Evolutionary conservation across 2,329 filamentous ascomycete genomes (phyloP), one percentile per base, ranked within the genome.

Genomic region (Pseudomassariella vexata): DNA sequence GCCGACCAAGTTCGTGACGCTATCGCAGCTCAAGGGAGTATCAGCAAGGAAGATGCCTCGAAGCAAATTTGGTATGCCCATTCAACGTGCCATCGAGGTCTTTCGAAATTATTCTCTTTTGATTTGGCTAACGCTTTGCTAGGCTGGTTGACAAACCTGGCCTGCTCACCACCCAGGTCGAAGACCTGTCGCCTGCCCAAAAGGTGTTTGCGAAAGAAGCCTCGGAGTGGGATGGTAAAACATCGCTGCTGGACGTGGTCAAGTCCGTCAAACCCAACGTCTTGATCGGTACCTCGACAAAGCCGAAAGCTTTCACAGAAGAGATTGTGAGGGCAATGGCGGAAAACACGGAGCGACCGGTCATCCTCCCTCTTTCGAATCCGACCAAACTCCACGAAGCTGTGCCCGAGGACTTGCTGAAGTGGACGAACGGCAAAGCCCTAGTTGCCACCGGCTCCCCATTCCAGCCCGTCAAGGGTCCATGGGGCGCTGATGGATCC

Each of bases 331-430:
- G 70, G 27, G 83, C 83, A 45, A 94, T 94, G 86, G 77, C 81
- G 2, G 66, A 70, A 21, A 74, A 88, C 46, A 74, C 82, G 3
- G 68, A 82, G 0, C 70, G 81, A 1, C 87, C 87, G n/a, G 76
- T 86, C 33, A 70, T 87, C 36, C 77, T 94, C 38, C 88, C 88
- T 0, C 71, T 94, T 2, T 90, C 83, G 3, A 94, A 94, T 55
- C 88, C 88, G 0, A 95, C 87, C 0, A 68, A 76, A 2, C 72
- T 94, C 0, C 86, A 94, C 52, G 88, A 94, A 57, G 88, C 86
- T 2, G 73, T 79, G 6, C 88, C 88, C 0, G 63, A 75, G 11
- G 85, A 94, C 52, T 62, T 95, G 15, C 77, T 82, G 34, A 57
- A 74, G 3, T 94, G 87, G 88, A 90, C 85, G 0, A 60, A 82